These are phyloP conservation scores for Hypoxylon intermedium DNA, from an alignment of 495 filamentous ascomycete genomes.

Conservation along the genomic window DNA sequence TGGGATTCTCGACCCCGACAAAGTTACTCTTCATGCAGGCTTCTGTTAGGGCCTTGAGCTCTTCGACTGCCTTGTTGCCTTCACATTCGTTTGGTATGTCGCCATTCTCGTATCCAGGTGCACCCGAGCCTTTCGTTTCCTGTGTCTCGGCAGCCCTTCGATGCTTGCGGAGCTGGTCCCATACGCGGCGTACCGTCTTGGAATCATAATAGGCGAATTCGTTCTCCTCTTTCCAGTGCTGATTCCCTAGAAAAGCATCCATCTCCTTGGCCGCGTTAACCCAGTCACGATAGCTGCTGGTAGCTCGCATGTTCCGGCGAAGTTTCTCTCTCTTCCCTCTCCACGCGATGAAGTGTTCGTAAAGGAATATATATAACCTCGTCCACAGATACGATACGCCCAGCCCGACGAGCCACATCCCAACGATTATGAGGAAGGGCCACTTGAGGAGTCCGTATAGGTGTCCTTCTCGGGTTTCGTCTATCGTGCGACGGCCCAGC, in stretches of 20 bases:
- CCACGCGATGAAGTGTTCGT: slow-evolving; percentile 81
- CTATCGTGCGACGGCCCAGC: slow-evolving; percentile 65
- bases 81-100: slow-evolving; percentile 15
- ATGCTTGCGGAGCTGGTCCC: slow-evolving; percentile 70
- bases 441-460: slow-evolving; percentile 88
- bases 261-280: slow-evolving; percentile 75
- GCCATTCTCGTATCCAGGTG: slow-evolving; percentile 21
- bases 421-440: slow-evolving; percentile 81
- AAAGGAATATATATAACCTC: slow-evolving; percentile 85
- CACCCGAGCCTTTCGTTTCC: slow-evolving; percentile 39
- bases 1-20: slow-evolving; percentile 90
- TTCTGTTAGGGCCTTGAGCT: slow-evolving; percentile 77
- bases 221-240: slow-evolving; percentile 83
- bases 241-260: slow-evolving; percentile 82
- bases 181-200: slow-evolving; percentile 76
- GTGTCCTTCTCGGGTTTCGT: slow-evolving; percentile 94
- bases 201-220: slow-evolving; percentile 96
- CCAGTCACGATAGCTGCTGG: slow-evolving; percentile 83
- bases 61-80: slow-evolving; percentile 66
- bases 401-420: slow-evolving; percentile 76
- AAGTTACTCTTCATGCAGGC: slow-evolving; percentile 97
- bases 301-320: slow-evolving; percentile 69
- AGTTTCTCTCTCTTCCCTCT: slow-evolving; percentile 74
- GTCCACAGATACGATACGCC: slow-evolving; percentile 77
- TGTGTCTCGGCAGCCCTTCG: slow-evolving; percentile 65